phyloP scores from a whole-genome alignment of 257 asterid species.

The Solanum commersonii region DNA sequence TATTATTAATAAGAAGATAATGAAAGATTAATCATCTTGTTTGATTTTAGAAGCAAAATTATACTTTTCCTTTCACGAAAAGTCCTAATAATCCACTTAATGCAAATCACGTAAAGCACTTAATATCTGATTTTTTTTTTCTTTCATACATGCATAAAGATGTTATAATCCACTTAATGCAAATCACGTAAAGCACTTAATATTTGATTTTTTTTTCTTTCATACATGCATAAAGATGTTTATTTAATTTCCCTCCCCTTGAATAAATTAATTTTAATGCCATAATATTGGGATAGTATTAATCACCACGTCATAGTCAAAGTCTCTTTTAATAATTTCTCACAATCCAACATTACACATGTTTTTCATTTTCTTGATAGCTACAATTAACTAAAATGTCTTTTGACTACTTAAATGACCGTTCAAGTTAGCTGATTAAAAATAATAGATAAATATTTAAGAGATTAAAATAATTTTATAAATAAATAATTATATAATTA shows the following conservation, averaged over 20 bases:
- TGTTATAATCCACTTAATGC: not conserved
- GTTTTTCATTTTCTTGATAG: not conserved
- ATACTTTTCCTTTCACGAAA: not conserved
- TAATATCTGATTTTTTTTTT: not conserved
- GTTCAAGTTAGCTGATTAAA: not conserved
- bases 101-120: not conserved
- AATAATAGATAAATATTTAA: not conserved
- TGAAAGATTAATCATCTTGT: not conserved
- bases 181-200: not conserved
- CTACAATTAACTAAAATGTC: not conserved
- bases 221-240: not conserved
- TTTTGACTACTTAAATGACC: not conserved
- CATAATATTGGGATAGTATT: not conserved
- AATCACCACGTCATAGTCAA: not conserved
- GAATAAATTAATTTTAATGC: not conserved
- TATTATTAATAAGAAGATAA: not conserved
- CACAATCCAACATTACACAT: not conserved
- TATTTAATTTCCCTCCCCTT: not conserved
- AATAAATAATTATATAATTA: not conserved
- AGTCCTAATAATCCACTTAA: not conserved
- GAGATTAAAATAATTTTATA: not conserved
- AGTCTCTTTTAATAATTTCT: not conserved
- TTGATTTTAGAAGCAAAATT: not conserved
- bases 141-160: not conserved
- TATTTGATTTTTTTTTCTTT: not conserved